Evolutionary conservation across 2,329 filamentous ascomycete species (phyloP).

Genomic region (Neopestalotiopsis rosae): DNA sequence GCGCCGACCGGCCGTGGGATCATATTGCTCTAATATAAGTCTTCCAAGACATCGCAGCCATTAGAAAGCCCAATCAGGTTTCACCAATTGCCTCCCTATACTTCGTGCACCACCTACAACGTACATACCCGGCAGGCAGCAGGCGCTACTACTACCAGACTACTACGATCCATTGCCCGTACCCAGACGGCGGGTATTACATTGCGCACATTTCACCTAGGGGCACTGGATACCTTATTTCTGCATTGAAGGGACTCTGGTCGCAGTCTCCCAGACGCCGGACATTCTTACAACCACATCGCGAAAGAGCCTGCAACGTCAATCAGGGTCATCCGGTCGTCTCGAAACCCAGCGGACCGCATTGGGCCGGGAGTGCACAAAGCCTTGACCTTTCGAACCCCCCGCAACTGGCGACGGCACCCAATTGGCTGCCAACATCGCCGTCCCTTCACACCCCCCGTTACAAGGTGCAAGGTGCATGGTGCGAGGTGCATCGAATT

Average conservation of each 20-base stretch:
- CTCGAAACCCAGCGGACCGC: conserved; percentile 40
- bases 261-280: conserved; percentile 12
- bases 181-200: background rate
- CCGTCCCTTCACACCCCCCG: conserved; percentile 23
- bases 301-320: conserved; percentile 43
- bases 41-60: background rate
- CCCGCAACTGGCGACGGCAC: conserved; percentile 24
- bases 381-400: conserved; percentile 37
- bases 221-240: background rate
- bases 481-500: conserved; percentile 6
- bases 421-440: conserved; percentile 35
- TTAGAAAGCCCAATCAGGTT: background rate
- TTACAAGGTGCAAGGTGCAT: conserved; percentile 21
- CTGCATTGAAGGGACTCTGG: background rate
- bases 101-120: background rate
- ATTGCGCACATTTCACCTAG: background rate
- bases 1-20: background rate
- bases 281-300: conserved; percentile 12
- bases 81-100: background rate
- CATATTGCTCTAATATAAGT: background rate
- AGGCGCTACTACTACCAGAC: too few species aligned
- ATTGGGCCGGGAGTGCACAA: conserved; percentile 36
- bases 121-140: too few species aligned
- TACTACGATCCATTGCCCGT: too few species aligned
- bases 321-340: conserved; percentile 51